Percentiles rank a stretch among this genome's conserved stretches.
Evolutionary conservation across 2,329 filamentous ascomycete species (phyloP).

Genomic region (Scedosporium minutisporum): DNA sequence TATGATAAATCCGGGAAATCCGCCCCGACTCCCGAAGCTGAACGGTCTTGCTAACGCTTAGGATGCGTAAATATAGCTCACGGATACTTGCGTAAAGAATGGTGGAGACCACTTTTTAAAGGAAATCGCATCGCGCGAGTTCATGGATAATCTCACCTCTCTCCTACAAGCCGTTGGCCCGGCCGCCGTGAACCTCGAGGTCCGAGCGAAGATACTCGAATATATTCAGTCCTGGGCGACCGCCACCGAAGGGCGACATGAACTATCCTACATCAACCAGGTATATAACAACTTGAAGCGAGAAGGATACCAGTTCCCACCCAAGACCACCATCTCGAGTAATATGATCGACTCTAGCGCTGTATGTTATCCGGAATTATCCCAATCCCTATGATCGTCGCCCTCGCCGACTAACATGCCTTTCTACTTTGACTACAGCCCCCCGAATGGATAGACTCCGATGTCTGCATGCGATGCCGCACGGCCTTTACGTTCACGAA

Average conservation of each 20-base stretch:
- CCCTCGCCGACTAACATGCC: neutral
- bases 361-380: constrained; percentile 42
- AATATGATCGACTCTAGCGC: constrained; percentile 97
- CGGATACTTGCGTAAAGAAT: constrained; percentile 98
- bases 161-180: constrained; percentile 71
- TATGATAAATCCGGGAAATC: constrained; percentile 27
- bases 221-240: constrained; percentile 89
- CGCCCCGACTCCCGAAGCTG: neutral
- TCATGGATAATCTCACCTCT: constrained; percentile 94
- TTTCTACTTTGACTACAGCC: constrained; percentile 42
- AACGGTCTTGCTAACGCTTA: neutral
- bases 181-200: constrained; percentile 70
- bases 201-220: constrained; percentile 84
- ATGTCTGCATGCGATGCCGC: constrained; percentile 96
- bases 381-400: neutral
- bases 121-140: constrained; percentile 93
- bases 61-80: constrained; percentile 51
- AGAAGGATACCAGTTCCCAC: constrained; percentile 85
- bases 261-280: constrained; percentile 77
- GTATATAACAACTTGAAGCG: constrained; percentile 73
- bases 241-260: constrained; percentile 75
- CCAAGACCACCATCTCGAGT: constrained; percentile 75
- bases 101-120: constrained; percentile 88
- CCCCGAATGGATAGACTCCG: constrained; percentile 94
- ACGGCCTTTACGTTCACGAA: constrained; percentile 96